phyloP scores from a whole-genome alignment of 129 eudicot species.

The Gnaphalium uliginosum region DNA sequence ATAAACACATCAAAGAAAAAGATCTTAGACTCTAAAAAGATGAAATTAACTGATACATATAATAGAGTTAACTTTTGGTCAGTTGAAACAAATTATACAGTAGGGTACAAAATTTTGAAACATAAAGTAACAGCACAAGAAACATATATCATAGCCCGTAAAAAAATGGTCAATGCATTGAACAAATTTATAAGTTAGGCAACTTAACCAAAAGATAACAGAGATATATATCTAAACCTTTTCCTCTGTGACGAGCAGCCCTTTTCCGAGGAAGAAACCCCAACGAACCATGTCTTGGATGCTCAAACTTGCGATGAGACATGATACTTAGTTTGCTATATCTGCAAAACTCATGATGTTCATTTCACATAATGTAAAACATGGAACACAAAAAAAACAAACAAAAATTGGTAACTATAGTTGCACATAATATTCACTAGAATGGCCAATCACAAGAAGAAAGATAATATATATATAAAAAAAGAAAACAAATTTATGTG shows the following conservation, averaged over 20 bases:
- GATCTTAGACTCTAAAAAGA: too few species aligned
- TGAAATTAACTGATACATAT: too few species aligned
- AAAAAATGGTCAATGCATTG: neutral
- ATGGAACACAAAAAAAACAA: too few species aligned
- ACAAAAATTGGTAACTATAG: neutral
- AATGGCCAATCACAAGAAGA: too few species aligned
- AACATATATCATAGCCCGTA: neutral
- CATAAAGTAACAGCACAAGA: neutral
- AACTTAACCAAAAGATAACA: neutral
- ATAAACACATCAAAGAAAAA: too few species aligned
- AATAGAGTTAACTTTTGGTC: too few species aligned
- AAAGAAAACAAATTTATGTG: too few species aligned
- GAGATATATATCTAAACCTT: slow-evolving; percentile 31
- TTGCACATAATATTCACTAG: neutral
- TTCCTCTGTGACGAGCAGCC: slow-evolving; percentile 81
- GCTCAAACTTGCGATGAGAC: slow-evolving; percentile 92
- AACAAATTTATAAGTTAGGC: too few species aligned
- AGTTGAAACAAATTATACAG: too few species aligned
- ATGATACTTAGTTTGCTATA: slow-evolving; percentile 29
- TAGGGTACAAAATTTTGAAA: neutral
- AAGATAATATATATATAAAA: too few species aligned
- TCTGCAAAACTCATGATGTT: slow-evolving; percentile 50
- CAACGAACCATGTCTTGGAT: slow-evolving; percentile 69
- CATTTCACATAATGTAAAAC: slow-evolving; percentile 9
- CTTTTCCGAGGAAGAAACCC: slow-evolving; percentile 74